A percentile compares a stretch with the other conserved stretches of the same genome.
Conservation (phyloP, 345 rosid species). For the Arabidopsis arenosa region DNA sequence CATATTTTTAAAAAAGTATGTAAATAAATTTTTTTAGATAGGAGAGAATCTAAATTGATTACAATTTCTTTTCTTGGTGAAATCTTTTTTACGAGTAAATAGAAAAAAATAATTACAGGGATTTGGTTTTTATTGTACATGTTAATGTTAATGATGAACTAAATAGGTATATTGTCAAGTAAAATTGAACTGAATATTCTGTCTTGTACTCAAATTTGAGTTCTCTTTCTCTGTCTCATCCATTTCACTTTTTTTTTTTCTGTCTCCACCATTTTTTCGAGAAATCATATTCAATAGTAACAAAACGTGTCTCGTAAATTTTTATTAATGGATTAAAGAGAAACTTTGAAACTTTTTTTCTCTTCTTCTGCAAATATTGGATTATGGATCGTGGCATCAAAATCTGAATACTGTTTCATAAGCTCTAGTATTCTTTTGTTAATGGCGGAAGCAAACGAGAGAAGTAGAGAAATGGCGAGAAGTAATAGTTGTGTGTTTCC, state of each 20-base stretch:
- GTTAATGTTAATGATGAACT: slow-evolving; percentile 4
- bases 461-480: slow-evolving; percentile 54
- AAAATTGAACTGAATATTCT: slow-evolving; percentile 40
- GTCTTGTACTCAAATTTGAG: slow-evolving; percentile 11
- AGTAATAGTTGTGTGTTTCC: slow-evolving; percentile 65
- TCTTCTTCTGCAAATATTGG: not conserved
- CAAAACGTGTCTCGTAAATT: slow-evolving; percentile 10
- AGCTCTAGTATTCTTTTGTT: not conserved
- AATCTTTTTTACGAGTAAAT: not conserved
- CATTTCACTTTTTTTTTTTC: not conserved
- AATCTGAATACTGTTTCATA: slow-evolving; percentile 46
- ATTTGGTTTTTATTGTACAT: slow-evolving; percentile 23
- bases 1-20: not conserved
- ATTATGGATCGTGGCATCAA: slow-evolving; percentile 31
- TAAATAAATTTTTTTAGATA: not conserved
- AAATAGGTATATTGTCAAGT: slow-evolving; percentile 26
- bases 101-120: slow-evolving; percentile 3
- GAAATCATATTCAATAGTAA: not conserved
- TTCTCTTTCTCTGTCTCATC: slow-evolving; percentile 35
- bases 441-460: slow-evolving; percentile 62
- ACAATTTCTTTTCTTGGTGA: not conserved
- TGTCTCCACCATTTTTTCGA: slow-evolving; percentile 4
- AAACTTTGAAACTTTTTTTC: not conserved
- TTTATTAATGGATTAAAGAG: slow-evolving; percentile 11
- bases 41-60: not conserved